A percentile compares a stretch with the other conserved stretches of the same genome.
phyloP scores from a whole-genome alignment of 768 basidiomycete genomes.

The Mycena alexandri region DNA sequence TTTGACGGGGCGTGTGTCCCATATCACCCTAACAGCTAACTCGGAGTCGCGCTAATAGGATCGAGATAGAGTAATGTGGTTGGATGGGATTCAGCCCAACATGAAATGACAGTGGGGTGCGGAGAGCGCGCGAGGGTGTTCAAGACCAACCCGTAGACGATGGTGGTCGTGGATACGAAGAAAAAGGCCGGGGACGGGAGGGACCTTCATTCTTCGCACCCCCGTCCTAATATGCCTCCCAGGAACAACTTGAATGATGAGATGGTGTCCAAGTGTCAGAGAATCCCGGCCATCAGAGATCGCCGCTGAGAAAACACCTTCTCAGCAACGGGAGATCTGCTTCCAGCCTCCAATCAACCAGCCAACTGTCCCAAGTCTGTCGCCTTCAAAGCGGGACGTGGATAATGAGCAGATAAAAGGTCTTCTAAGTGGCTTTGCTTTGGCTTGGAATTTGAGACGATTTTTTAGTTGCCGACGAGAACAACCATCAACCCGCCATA shows the following conservation, averaged over 20 bases:
- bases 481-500: no score
- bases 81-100: neutral
- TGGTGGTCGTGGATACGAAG: neutral
- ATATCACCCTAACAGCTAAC: neutral
- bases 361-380: slow-evolving; percentile 3
- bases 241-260: slow-evolving; percentile 1
- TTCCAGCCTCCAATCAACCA: neutral
- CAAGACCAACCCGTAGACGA: slow-evolving; percentile 7
- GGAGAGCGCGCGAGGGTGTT: neutral
- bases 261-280: neutral
- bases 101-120: slow-evolving; percentile 22
- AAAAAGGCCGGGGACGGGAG: neutral
- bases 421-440: no score
- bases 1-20: neutral
- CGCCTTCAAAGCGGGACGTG: neutral
- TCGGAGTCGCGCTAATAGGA: neutral
- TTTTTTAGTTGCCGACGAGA: no score
- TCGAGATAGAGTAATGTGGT: neutral
- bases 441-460: no score
- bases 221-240: slow-evolving; percentile 19
- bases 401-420: no score
- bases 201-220: neutral
- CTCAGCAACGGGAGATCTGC: neutral
- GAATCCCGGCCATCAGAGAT: slow-evolving; percentile 19
- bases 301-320: slow-evolving; percentile 1